Evolutionary conservation across 129 eudicot genomes (phyloP).

Genomic region (Calendula officinalis): DNA sequence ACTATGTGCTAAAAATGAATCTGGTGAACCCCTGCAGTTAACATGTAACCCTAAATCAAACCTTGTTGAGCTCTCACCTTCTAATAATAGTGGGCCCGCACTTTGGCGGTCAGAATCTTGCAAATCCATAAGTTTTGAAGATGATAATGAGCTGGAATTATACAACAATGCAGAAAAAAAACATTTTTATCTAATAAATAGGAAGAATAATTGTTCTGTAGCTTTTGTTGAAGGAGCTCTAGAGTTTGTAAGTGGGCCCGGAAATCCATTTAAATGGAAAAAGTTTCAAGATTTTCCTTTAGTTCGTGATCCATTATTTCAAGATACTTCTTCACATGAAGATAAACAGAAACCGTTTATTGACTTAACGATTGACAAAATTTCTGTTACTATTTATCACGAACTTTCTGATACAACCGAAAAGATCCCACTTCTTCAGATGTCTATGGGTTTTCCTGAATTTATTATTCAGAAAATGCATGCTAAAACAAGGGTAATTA

Average conservation of each 20-base stretch:
- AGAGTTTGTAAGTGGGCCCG: constrained; percentile 75
- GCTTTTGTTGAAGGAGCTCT: constrained; percentile 82
- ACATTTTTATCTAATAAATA: constrained; percentile 71
- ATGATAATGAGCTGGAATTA: constrained; percentile 49
- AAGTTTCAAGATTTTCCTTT: constrained; percentile 44
- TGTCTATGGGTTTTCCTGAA: constrained; percentile 46
- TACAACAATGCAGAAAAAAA: constrained; percentile 36
- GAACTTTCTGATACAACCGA: constrained; percentile 69
- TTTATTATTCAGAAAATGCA: constrained; percentile 48
- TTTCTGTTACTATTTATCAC: constrained; percentile 61
- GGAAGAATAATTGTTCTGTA: constrained; percentile 55
- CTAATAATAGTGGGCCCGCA: constrained; percentile 56
- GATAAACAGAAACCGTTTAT: constrained; percentile 34
- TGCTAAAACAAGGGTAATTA: constrained; percentile 70
- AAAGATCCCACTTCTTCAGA: constrained; percentile 77
- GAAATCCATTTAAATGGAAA: constrained; percentile 87
- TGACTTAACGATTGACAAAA: constrained; percentile 42
- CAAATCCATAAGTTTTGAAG: constrained; percentile 50
- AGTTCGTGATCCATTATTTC: constrained; percentile 27
- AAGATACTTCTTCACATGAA: constrained; percentile 21
- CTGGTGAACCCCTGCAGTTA: constrained; percentile 74
- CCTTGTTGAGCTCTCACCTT: constrained; percentile 70
- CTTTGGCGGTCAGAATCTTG: constrained; percentile 67
- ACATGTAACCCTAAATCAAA: constrained; percentile 55
- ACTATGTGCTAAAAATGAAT: constrained; percentile 62